These are phyloP conservation scores for Diaporthe batatas DNA, from an alignment of 2,329 filamentous ascomycete species.

Conservation along the genomic window DNA sequence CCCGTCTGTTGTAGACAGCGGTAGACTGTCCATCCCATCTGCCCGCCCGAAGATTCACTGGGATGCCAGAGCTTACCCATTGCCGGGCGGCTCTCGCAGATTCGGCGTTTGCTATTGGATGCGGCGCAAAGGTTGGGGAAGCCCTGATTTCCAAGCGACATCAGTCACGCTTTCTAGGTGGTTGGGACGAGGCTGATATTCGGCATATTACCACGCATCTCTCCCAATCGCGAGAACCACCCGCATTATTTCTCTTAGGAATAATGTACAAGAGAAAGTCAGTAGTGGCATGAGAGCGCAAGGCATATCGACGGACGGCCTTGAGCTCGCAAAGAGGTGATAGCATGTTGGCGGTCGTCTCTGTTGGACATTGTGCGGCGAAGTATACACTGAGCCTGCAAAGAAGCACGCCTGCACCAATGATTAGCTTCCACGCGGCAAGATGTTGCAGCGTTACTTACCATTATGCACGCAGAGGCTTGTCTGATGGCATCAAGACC, in stretches of 20 bases:
- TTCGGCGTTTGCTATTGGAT: background rate
- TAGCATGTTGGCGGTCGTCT: background rate
- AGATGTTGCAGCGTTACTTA: background rate
- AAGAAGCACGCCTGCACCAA: background rate
- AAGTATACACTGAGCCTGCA: background rate
- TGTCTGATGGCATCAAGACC: background rate
- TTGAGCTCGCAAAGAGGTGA: background rate
- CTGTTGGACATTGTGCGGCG: too few species aligned
- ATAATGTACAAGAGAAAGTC: too few species aligned
- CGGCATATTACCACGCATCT: background rate
- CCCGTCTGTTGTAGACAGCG: background rate
- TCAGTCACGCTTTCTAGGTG: background rate
- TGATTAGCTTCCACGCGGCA: background rate
- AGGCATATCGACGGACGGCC: background rate
- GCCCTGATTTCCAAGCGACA: background rate
- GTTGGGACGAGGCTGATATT: background rate
- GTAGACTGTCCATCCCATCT: constrained; percentile 4
- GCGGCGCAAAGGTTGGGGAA: background rate
- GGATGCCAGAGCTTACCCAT: constrained; percentile 8
- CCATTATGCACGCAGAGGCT: background rate
- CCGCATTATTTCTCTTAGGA: too few species aligned
- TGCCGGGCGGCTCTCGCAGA: background rate
- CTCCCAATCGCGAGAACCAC: background rate
- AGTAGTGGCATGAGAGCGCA: background rate
- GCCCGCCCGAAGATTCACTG: background rate